Evolutionary conservation across 306 rosid genomes (phyloP), one percentile per base, ranked within the genome.

Genomic region (Fagus crenata): DNA sequence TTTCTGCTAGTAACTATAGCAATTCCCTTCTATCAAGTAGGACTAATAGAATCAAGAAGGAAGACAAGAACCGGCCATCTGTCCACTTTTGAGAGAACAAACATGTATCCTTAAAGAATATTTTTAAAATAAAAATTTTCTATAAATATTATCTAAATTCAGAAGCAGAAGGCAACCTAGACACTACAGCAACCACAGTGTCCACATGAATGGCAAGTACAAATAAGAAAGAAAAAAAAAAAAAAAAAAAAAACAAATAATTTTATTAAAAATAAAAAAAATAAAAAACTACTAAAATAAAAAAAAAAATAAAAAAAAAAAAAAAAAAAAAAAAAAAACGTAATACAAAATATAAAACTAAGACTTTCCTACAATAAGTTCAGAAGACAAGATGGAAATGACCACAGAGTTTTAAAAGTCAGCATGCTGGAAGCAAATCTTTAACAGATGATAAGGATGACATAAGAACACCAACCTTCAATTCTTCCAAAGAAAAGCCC

Each of bases 401-500:
- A 56, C 36, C 36, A 56, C 8, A 18, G 35, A 18, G 15, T 4
- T 6, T 46, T 7, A 35, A 5, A 63, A 63, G 43, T 63, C 42
- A 63, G 40, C 22, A 63, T 63, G 41, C 37, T 7, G 39, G 33
- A 67, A n/a, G 33, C 31, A 13, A 33, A 53, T 54, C 6, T 54
- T 53, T 28, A n/a, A 9, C 15, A 2, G 37, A 39, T 49, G 3
- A 40, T 17, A 39, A 67, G 5, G 3, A 31, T 12, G 28, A 42
- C 55, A n/a, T 18, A 2, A 14, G 31, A 4, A 67, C 53, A 80
- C 3, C 55, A 11, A 82, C 92, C 90, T 88, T 88, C 78, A 88
- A 55, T 60, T 88, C 92, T 72, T 88, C 92, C 53, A 86, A 78
- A 75, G 88, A 80, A 75, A 88, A 88, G 31, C 92, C 92, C 69